Percentiles rank a stretch among this genome's conserved stretches.
Conservation (phyloP, 441 rosid genomes). For the Pelargonium cotyledonis region DNA sequence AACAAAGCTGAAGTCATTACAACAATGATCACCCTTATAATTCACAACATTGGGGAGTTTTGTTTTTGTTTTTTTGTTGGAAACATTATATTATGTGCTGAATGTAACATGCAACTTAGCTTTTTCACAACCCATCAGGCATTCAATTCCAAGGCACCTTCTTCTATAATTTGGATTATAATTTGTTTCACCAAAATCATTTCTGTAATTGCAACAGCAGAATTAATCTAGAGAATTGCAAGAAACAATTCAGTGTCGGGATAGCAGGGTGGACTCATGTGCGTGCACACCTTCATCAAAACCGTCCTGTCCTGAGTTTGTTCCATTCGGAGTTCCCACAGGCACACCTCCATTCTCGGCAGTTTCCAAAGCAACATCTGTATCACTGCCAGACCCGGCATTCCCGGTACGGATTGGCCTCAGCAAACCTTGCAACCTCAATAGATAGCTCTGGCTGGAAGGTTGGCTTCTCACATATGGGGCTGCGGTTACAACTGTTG, state of each 20-base stretch:
- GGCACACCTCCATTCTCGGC: slow-evolving; percentile 35
- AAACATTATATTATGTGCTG: no score
- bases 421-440: slow-evolving; percentile 63
- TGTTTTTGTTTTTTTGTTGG: no score
- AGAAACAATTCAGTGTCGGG: slow-evolving; percentile 16
- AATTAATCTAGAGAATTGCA: not conserved
- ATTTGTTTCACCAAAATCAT: not conserved
- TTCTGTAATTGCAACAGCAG: not conserved
- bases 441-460: slow-evolving; percentile 62
- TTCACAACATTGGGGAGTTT: no score
- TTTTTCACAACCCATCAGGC: no score
- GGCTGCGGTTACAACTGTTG: slow-evolving; percentile 33
- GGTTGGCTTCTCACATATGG: slow-evolving; percentile 49
- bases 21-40: no score
- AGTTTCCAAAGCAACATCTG: slow-evolving; percentile 29
- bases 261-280: slow-evolving; percentile 9
- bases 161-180: not conserved
- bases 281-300: slow-evolving; percentile 13
- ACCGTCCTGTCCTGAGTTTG: slow-evolving; percentile 12
- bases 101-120: no score
- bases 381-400: slow-evolving; percentile 24
- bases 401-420: slow-evolving; percentile 56
- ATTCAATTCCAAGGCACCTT: not conserved
- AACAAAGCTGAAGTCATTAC: no score
- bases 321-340: slow-evolving; percentile 15